These are phyloP conservation scores for Ilex aquifolium DNA, from an alignment of 257 asterid genomes.

Conservation along the genomic window DNA sequence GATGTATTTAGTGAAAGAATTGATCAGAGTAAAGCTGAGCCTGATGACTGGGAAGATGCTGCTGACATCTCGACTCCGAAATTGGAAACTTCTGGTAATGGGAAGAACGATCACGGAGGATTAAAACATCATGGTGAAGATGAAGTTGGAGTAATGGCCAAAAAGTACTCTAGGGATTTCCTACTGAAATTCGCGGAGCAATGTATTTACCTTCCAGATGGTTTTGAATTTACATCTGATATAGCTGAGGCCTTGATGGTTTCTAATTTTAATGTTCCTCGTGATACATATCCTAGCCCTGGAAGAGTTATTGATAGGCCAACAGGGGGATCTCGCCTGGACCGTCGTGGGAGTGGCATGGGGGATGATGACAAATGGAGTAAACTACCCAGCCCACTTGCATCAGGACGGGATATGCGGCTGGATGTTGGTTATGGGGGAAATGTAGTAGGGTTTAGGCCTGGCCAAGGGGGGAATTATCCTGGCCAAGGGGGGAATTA, in stretches of 20 bases:
- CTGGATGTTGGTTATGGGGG: conserved; percentile 11
- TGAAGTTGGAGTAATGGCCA: conserved; percentile 4
- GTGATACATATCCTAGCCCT: conserved; percentile 2
- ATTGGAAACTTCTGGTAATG: conserved; percentile 34
- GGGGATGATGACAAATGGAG: conserved; percentile 21
- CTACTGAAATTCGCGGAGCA: conserved; percentile 21
- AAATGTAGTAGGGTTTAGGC: conserved; percentile 9
- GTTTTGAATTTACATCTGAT: conserved; percentile 18
- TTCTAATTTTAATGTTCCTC: conserved; percentile 6
- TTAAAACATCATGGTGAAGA: conserved; percentile 6
- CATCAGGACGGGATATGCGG: not conserved
- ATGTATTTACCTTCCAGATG: conserved; percentile 21
- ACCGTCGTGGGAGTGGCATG: conserved; percentile 8
- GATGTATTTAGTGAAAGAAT: conserved; percentile 26
- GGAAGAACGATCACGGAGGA: not conserved
- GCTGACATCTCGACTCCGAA: conserved; percentile 72
- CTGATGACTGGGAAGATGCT: conserved; percentile 98
- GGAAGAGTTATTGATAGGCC: conserved; percentile 13
- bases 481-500: conserved; percentile 15
- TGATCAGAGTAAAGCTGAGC: conserved; percentile 51
- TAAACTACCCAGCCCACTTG: conserved; percentile 12
- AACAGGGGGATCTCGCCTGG: conserved; percentile 10
- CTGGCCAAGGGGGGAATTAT: conserved; percentile 15
- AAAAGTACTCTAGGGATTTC: conserved; percentile 27
- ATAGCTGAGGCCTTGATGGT: conserved; percentile 12